phyloP scores from a whole-genome alignment of 495 filamentous ascomycete genomes.

The Penicillium paradoxum region DNA sequence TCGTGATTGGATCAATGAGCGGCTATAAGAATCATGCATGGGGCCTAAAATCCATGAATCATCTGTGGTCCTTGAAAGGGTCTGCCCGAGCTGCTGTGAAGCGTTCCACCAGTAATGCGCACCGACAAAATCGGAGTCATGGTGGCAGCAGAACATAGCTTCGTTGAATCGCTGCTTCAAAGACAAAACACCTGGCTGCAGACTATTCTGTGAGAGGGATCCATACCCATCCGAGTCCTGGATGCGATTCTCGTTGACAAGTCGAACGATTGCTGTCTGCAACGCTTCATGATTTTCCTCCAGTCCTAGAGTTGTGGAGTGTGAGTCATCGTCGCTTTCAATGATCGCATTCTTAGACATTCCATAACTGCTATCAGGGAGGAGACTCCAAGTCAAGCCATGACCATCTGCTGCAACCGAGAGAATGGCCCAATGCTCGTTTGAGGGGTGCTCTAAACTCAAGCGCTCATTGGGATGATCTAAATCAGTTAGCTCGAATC shows the following conservation, averaged over 20 bases:
- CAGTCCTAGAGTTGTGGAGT: slow-evolving; percentile 59
- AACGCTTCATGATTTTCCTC: slow-evolving; percentile 80
- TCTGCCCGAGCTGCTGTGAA: slow-evolving; percentile 34
- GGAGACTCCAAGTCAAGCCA: slow-evolving; percentile 64
- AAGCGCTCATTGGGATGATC: slow-evolving; percentile 32
- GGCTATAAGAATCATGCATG: slow-evolving; percentile 35
- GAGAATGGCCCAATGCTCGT: slow-evolving; percentile 53
- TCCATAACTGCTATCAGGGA: slow-evolving; percentile 24
- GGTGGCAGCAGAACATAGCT: slow-evolving; percentile 36
- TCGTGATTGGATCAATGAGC: slow-evolving; percentile 33
- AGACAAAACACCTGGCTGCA: slow-evolving; percentile 11
- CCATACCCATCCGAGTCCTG: slow-evolving; percentile 20
- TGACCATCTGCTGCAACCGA: slow-evolving; percentile 70
- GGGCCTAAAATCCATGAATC: slow-evolving; percentile 43
- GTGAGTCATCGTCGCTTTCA: slow-evolving; percentile 51
- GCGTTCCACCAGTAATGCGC: slow-evolving; percentile 50
- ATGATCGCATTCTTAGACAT: slow-evolving; percentile 8
- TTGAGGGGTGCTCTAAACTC: slow-evolving; percentile 36
- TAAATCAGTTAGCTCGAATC: slow-evolving; percentile 41
- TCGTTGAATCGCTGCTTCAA: slow-evolving; percentile 39
- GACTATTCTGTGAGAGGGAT: background rate
- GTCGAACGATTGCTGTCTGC: slow-evolving; percentile 73
- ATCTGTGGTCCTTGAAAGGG: slow-evolving; percentile 13
- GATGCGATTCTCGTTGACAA: slow-evolving; percentile 76
- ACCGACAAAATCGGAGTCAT: slow-evolving; percentile 41